Conservation (phyloP, 192 early-diverging fungal species). For the Spinellus fusiger region DNA sequence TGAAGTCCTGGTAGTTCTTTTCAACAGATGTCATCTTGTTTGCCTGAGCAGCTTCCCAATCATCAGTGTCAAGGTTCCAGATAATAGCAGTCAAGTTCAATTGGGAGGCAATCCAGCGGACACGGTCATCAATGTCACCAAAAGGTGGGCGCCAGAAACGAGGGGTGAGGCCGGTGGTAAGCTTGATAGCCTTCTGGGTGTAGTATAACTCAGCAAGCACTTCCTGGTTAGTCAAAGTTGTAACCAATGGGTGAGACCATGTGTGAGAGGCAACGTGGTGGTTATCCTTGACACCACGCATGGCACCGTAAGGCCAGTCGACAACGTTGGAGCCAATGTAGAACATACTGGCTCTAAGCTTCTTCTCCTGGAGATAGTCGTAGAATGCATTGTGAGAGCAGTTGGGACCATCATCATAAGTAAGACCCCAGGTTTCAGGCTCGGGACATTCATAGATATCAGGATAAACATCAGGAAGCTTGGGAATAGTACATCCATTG, state of each 20-base stretch:
- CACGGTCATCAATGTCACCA: constrained; percentile 54
- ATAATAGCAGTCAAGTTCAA: constrained; percentile 32
- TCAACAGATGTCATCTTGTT: constrained; percentile 8
- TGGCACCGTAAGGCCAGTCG: constrained; percentile 35
- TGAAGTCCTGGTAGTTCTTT: constrained; percentile 13
- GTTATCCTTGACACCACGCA: constrained; percentile 38
- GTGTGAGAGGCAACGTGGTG: constrained; percentile 58
- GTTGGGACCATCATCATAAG: constrained; percentile 61
- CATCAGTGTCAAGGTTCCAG: constrained; percentile 29
- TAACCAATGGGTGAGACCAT: constrained; percentile 45
- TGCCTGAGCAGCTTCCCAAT: constrained; percentile 15
- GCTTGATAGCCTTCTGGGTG: constrained; percentile 37
- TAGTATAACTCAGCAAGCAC: constrained; percentile 50
- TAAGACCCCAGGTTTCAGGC: constrained; percentile 43
- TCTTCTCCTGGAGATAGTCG: constrained; percentile 31
- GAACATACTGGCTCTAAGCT: constrained; percentile 54
- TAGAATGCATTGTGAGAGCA: constrained; percentile 32
- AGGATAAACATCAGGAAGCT: constrained; percentile 13
- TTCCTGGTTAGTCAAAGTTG: constrained; percentile 35
- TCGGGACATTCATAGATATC: constrained; percentile 32
- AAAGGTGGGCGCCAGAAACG: constrained; percentile 32
- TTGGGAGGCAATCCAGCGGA: constrained; percentile 41
- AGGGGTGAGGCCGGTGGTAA: constrained; percentile 27
- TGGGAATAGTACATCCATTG: constrained; percentile 30
- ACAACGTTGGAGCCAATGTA: constrained; percentile 49